Conservation (phyloP, 257 asterid species). For the Paraleonurus japonicus region DNA sequence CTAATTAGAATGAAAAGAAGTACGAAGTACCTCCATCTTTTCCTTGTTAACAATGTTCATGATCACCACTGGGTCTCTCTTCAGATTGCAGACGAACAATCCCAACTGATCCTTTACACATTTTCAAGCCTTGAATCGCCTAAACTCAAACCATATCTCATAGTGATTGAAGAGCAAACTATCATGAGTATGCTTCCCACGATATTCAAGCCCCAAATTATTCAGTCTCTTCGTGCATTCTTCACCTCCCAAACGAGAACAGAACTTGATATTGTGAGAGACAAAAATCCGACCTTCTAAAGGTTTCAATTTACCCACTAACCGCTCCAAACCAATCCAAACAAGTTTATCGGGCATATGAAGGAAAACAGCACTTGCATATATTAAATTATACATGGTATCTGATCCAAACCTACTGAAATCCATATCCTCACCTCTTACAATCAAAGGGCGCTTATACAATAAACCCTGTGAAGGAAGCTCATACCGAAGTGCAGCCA, state of each 20-base stretch:
- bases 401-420: slow-evolving; percentile 68
- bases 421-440: slow-evolving; percentile 93
- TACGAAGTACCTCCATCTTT: neutral
- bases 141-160: slow-evolving; percentile 89
- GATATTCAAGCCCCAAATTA: slow-evolving; percentile 65
- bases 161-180: slow-evolving; percentile 95
- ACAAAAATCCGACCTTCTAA: slow-evolving; percentile 77
- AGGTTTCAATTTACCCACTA: slow-evolving; percentile 61
- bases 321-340: slow-evolving; percentile 80
- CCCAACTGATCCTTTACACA: neutral
- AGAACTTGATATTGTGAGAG: slow-evolving; percentile 91
- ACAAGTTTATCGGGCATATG: slow-evolving; percentile 94
- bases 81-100: slow-evolving; percentile 15
- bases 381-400: slow-evolving; percentile 61
- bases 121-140: slow-evolving; percentile 50
- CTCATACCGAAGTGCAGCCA: slow-evolving; percentile 90
- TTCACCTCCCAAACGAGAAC: slow-evolving; percentile 89
- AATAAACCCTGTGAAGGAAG: slow-evolving; percentile 92
- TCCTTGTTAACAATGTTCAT: slow-evolving; percentile 8
- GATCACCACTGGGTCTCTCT: neutral
- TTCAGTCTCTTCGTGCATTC: slow-evolving; percentile 74
- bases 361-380: slow-evolving; percentile 93
- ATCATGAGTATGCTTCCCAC: slow-evolving; percentile 80
- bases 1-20: slow-evolving; percentile 13
- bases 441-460: slow-evolving; percentile 74